Evolutionary conservation across 2,329 filamentous ascomycete genomes (phyloP).

Genomic region (Sporothrix sp.): DNA sequence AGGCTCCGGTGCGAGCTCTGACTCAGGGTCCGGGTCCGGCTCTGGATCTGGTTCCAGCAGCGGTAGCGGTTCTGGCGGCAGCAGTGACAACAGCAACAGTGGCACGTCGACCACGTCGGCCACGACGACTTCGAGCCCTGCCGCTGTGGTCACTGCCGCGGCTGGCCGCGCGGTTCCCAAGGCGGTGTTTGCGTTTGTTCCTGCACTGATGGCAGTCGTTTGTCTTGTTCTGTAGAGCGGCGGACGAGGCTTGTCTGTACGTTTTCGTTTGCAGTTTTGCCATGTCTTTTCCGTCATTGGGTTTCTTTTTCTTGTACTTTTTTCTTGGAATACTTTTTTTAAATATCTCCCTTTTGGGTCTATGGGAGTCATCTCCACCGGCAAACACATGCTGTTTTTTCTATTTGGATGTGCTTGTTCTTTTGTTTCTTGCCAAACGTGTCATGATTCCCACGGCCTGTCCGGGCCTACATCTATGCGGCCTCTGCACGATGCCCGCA

Average conservation of each 20-base stretch:
- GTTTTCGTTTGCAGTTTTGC: background rate
- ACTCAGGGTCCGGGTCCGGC: background rate
- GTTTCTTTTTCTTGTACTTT: background rate
- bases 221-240: conserved; percentile 42
- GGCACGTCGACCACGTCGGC: background rate
- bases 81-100: background rate
- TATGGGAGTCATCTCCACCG: no score
- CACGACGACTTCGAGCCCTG: conserved; percentile 21
- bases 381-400: background rate
- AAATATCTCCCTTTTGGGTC: background rate
- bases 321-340: background rate
- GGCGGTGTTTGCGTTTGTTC: conserved; percentile 39
- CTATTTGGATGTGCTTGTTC: background rate
- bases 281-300: background rate
- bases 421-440: no score
- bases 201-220: conserved; percentile 41
- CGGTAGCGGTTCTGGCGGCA: background rate
- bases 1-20: background rate
- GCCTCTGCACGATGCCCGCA: no score
- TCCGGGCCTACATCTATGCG: no score
- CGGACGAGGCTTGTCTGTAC: background rate
- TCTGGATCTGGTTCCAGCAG: background rate
- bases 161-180: conserved; percentile 43
- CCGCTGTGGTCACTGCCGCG: conserved; percentile 33
- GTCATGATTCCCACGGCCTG: no score